Base-by-base conservation (phyloP, 2,329 filamentous ascomycete genomes). In the Pseudofabraea citricarpa region DNA sequence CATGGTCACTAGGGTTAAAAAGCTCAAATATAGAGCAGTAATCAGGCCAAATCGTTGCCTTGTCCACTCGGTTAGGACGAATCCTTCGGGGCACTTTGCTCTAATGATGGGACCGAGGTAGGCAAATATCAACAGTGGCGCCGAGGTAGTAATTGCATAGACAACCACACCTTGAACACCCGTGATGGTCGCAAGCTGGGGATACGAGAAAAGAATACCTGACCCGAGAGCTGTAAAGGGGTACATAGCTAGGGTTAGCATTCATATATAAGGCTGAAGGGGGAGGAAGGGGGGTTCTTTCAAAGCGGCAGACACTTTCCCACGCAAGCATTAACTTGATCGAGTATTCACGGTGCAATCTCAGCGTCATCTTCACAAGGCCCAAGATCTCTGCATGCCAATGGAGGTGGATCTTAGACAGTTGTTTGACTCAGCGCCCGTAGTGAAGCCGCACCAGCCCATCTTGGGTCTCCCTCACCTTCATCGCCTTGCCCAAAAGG, bases 291-390 rank as follows among this genome's bases (percentile, higher is more conserved):
- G 59, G 63, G 58, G 56, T 61, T 64, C 66, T 63, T 69, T 67
- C 71, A 47, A 80, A 88, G 86, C 86, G 87, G 87, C 87, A 90
- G 85, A 87, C 91, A 87, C 77, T 90, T 91, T 86, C 87, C 83
- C 87, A 91, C 87, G 87, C 87, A 93, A 93, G 87, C 85, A 90
- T 91, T 93, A 91, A 87, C 87, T 93, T 93, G 87, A 87, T 93
- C 87, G 87, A 91, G 87, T 91, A 83, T 70, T 85, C 74, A 90
- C 87, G 87, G 87, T 93, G 81, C 85, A 83, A 84, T 91, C 87
- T 93, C 87, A 91, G 87, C 87, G 79, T 90, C 78, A 71, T 79
- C 60, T 54, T 32, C 23, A 44, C 51, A 53, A 40, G 35, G 49
- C 22, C 48, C 46, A 36, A 49, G 37, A 56, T 59, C 52, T 56